phyloP scores from a whole-genome alignment of 2,329 filamentous ascomycete species.

The Emmonsiellopsis sp. region DNA sequence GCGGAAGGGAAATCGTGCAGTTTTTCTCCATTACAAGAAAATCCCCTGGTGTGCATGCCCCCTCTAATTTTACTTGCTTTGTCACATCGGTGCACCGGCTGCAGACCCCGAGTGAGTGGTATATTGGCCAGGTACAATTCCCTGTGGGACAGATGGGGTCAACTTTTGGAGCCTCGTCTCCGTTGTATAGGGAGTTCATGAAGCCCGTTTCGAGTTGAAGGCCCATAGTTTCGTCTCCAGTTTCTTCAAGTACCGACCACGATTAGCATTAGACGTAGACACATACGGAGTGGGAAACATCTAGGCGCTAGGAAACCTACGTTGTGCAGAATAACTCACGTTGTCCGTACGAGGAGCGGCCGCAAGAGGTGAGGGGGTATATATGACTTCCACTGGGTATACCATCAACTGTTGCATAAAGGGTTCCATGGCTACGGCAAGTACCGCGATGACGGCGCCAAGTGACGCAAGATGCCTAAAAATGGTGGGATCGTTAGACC shows the following conservation, averaged over 20 bases:
- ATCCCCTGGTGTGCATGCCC: not conserved
- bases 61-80: not conserved
- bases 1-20: not conserved
- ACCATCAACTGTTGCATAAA: not conserved
- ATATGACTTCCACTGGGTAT: not conserved
- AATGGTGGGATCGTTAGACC: not conserved
- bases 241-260: not conserved
- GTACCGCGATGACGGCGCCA: not conserved
- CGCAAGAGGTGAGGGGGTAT: not conserved
- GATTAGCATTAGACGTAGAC: not conserved
- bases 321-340: not conserved
- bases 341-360: not conserved
- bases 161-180: not conserved
- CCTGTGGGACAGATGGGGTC: not conserved
- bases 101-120: not conserved
- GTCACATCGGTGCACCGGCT: not conserved
- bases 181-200: conserved; percentile 1
- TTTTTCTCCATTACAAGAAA: not conserved
- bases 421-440: not conserved
- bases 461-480: not conserved
- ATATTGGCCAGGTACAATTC: not conserved
- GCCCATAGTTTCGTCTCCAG: not conserved
- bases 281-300: not conserved
- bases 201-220: not conserved
- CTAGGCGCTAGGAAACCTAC: not conserved